phyloP scores from a whole-genome alignment of 768 basidiomycete species.

The Ramaria rubella region DNA sequence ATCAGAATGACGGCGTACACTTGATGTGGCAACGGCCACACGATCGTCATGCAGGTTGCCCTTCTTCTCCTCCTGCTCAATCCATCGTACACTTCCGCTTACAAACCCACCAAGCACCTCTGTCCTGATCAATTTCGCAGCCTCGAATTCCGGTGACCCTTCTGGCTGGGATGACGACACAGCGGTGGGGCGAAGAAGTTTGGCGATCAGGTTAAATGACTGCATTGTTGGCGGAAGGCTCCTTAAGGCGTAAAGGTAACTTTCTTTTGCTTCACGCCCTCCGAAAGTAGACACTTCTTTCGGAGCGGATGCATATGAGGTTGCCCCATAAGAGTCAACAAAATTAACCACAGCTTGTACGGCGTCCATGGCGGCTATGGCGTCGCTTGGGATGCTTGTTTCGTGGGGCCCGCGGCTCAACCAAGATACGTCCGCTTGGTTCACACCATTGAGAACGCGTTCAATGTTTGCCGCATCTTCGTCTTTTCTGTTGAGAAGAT shows the following conservation, averaged over 20 bases:
- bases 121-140: constrained; percentile 56
- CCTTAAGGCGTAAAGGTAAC: constrained; percentile 56
- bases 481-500: constrained; percentile 1
- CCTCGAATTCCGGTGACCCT: constrained; percentile 26
- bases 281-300: constrained; percentile 3
- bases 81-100: constrained; percentile 60
- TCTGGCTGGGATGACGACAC: constrained; percentile 39
- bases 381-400: no score
- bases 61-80: constrained; percentile 64
- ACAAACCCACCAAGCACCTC: constrained; percentile 69
- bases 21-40: constrained; percentile 63
- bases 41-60: constrained; percentile 67
- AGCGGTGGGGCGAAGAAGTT: constrained; percentile 52
- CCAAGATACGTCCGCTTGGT: neutral
- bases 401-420: neutral
- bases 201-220: constrained; percentile 67
- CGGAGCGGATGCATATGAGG: neutral
- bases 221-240: constrained; percentile 66
- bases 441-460: neutral
- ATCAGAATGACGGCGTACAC: constrained; percentile 48
- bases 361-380: neutral
- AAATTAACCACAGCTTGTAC: neutral
- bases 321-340: neutral
- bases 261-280: constrained; percentile 1
- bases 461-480: constrained; percentile 1